A percentile compares a stretch with the other conserved stretches of the same genome.
phyloP scores from a whole-genome alignment of 768 basidiomycete species.

The Trametes cingulata region DNA sequence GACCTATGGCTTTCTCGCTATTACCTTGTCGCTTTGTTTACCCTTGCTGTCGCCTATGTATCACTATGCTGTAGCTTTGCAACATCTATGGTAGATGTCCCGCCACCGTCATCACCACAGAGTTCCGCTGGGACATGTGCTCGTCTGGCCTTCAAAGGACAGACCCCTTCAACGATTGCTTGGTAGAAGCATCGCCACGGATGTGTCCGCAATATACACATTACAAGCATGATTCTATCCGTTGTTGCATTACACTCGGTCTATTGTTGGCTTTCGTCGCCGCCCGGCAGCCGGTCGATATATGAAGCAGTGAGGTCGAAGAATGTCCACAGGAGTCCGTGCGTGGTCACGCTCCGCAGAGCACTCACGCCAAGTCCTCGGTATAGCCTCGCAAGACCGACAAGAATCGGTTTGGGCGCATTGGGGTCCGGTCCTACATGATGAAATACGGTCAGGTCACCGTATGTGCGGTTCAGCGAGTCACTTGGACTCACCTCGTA shows the following conservation, averaged over 20 bases:
- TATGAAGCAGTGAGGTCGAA: slow-evolving; percentile 79
- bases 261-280: slow-evolving; percentile 10
- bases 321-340: slow-evolving; percentile 91
- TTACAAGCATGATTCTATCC: slow-evolving; percentile 9
- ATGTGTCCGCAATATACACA: slow-evolving; percentile 14
- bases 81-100: neutral
- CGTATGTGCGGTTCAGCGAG: neutral
- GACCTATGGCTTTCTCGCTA: neutral
- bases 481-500: slow-evolving; percentile 61
- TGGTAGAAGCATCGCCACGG: neutral
- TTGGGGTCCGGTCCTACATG: slow-evolving; percentile 72
- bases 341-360: slow-evolving; percentile 87
- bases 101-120: neutral
- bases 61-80: slow-evolving; percentile 12
- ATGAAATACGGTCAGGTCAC: neutral
- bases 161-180: neutral
- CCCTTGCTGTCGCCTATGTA: slow-evolving; percentile 13
- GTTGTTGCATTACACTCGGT: slow-evolving; percentile 2
- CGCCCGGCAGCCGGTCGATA: slow-evolving; percentile 59
- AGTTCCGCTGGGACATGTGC: no score
- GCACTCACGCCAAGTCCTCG: slow-evolving; percentile 94
- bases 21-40: slow-evolving; percentile 2
- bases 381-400: slow-evolving; percentile 84
- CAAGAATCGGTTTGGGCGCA: slow-evolving; percentile 72
- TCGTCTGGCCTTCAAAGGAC: no score